phyloP scores from a whole-genome alignment of 2,329 filamentous ascomycete species.

The Colletotrichum theobromicola region DNA sequence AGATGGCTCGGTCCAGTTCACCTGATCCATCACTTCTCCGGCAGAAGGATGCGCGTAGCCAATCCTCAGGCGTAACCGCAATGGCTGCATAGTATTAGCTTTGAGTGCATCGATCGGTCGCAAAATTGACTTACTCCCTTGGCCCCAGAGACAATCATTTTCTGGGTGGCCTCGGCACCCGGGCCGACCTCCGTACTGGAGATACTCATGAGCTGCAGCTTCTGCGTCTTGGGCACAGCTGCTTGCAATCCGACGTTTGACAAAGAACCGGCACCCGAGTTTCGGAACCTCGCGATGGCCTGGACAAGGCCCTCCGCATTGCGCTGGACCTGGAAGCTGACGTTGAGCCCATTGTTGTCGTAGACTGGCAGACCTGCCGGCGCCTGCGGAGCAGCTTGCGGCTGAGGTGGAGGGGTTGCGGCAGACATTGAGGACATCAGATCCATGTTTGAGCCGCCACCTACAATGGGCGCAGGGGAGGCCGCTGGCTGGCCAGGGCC shows the following conservation, averaged over 20 bases:
- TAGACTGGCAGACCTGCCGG: constrained; percentile 75
- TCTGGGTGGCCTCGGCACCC: constrained; percentile 85
- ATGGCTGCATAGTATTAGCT: constrained; percentile 58
- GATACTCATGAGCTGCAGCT: constrained; percentile 89
- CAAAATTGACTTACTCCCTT: constrained; percentile 76
- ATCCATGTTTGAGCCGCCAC: constrained; percentile 44
- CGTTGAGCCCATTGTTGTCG: constrained; percentile 81
- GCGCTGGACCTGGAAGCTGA: constrained; percentile 85
- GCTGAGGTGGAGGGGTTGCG: constrained; percentile 36
- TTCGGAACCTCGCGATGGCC: constrained; percentile 83
- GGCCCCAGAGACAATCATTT: constrained; percentile 85
- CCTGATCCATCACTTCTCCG: constrained; percentile 83
- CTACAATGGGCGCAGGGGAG: constrained; percentile 37
- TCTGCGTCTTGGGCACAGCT: constrained; percentile 95
- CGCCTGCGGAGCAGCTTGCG: constrained; percentile 39
- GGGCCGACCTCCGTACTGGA: constrained; percentile 78
- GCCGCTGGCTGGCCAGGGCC: constrained; percentile 24
- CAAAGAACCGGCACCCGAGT: constrained; percentile 71
- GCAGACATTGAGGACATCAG: constrained; percentile 51
- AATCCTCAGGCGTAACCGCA: constrained; percentile 86
- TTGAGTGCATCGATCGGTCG: not conserved
- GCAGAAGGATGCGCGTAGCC: constrained; percentile 75
- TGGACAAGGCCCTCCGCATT: constrained; percentile 81
- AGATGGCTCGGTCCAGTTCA: constrained; percentile 91
- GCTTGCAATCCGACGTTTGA: constrained; percentile 86